Percentiles rank a stretch among this genome's conserved stretches.
phyloP scores from a whole-genome alignment of 2,329 filamentous ascomycete genomes.

The Tolypocladium endophyticum region DNA sequence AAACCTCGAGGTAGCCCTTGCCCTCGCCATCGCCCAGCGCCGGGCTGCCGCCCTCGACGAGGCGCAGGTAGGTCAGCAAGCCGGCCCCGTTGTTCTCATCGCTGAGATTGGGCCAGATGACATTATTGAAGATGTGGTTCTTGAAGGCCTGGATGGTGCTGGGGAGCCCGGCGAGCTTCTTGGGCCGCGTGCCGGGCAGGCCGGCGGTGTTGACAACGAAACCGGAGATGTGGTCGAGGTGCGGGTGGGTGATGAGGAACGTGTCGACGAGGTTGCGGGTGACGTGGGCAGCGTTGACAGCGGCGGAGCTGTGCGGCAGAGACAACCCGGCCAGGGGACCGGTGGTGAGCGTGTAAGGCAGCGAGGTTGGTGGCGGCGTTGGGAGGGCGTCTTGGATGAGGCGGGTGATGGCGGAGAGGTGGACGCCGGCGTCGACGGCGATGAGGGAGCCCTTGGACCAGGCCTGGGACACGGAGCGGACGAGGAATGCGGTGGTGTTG shows the following conservation, averaged over 20 bases:
- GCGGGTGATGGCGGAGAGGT: conserved; percentile 73
- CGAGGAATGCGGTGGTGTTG: conserved; percentile 80
- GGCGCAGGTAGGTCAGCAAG: conserved; percentile 77
- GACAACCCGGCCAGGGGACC: conserved; percentile 76
- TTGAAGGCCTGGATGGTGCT: conserved; percentile 90
- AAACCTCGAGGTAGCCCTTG: conserved; percentile 78
- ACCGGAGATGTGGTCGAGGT: conserved; percentile 86
- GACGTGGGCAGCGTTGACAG: conserved; percentile 73
- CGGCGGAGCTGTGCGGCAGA: conserved; percentile 53
- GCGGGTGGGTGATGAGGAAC: conserved; percentile 92
- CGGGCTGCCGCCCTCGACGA: conserved; percentile 81
- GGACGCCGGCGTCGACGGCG: conserved; percentile 88
- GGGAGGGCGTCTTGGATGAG: conserved; percentile 55
- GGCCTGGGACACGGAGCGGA: conserved; percentile 66
- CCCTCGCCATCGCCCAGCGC: conserved; percentile 71
- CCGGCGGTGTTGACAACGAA: conserved; percentile 91
- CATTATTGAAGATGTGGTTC: conserved; percentile 90
- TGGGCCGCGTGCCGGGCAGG: conserved; percentile 69
- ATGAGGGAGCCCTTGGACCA: conserved; percentile 79
- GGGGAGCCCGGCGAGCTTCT: conserved; percentile 75
- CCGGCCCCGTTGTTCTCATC: conserved; percentile 94
- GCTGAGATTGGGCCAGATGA: conserved; percentile 95
- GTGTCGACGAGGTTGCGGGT: conserved; percentile 72
- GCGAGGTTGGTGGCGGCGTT: conserved; percentile 13
- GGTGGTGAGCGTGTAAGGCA: conserved; percentile 43